These are phyloP conservation scores for Pseudohalonectria lignicola DNA, from an alignment of 2,329 filamentous ascomycete species.

Conservation along the genomic window DNA sequence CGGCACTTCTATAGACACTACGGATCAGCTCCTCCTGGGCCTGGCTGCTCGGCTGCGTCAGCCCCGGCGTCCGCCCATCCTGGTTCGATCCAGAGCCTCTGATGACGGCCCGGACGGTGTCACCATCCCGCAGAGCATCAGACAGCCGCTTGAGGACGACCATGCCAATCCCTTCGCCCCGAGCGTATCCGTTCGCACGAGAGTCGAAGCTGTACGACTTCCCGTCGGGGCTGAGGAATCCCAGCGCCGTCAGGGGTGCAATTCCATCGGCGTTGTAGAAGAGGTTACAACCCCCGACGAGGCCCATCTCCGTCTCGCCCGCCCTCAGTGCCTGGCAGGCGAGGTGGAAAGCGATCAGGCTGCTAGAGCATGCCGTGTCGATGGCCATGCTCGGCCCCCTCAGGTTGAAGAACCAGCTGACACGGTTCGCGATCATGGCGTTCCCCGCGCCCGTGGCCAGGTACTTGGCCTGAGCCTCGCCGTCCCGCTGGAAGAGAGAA, in stretches of 20 bases:
- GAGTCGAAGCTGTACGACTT: constrained; percentile 22
- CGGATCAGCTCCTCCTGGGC: constrained; percentile 21
- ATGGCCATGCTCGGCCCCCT: constrained; percentile 22
- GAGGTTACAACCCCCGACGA: constrained; percentile 1
- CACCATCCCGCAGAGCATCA: constrained; percentile 27
- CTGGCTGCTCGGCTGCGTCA: constrained; percentile 25
- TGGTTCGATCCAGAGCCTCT: constrained; percentile 19
- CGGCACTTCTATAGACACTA: constrained; percentile 17
- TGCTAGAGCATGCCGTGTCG: constrained; percentile 26
- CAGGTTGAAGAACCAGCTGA: constrained; percentile 23
- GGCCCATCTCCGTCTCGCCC: neutral
- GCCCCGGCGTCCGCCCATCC: constrained; percentile 26
- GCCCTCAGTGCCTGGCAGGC: neutral
- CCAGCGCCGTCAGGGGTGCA: constrained; percentile 1
- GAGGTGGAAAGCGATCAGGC: constrained; percentile 14
- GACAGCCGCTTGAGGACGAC: constrained; percentile 30
- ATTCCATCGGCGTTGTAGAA: constrained; percentile 3
- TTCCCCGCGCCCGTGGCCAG: constrained; percentile 14
- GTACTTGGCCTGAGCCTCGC: constrained; percentile 12
- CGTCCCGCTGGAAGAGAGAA: constrained; percentile 10
- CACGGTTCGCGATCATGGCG: constrained; percentile 20
- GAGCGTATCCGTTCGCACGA: constrained; percentile 30
- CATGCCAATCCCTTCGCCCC: constrained; percentile 29
- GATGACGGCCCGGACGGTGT: constrained; percentile 23
- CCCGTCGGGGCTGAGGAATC: constrained; percentile 10